Evolutionary conservation across 306 rosid species (phyloP).

Genomic region (Medicago lupulina): DNA sequence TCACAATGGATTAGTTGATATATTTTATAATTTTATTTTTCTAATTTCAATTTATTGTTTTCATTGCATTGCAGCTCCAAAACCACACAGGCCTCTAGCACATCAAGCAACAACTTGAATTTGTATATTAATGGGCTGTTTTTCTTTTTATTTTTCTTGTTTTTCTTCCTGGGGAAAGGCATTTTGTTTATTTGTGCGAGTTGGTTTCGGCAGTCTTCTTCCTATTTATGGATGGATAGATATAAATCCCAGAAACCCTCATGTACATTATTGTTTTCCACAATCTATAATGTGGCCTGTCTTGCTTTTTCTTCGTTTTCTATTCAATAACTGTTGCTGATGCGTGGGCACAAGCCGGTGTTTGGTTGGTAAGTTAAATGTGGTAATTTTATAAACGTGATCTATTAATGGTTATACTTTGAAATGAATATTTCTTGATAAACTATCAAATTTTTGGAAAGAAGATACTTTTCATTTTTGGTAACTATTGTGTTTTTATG

Average conservation of each 20-base stretch:
- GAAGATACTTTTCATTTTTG: too few relatives aligned
- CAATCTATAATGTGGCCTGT: neutral
- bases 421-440: neutral
- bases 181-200: neutral
- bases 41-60: neutral
- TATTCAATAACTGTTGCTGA: neutral
- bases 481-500: too few relatives aligned
- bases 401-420: neutral
- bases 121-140: neutral
- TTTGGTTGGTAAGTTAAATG: neutral
- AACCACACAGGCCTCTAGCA: slow-evolving; percentile 77
- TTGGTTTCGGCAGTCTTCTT: neutral
- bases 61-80: slow-evolving; percentile 75
- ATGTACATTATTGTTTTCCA: neutral
- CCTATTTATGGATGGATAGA: neutral
- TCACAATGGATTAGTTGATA: neutral
- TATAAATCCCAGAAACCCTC: neutral
- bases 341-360: neutral
- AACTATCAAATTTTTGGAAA: neutral
- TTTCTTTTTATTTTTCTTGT: neutral
- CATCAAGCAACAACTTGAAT: slow-evolving; percentile 43
- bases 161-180: neutral
- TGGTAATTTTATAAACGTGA: neutral
- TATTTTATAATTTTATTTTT: neutral
- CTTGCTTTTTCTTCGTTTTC: neutral